Percentiles rank a stretch among this genome's conserved stretches.
These are phyloP conservation scores for Dactylellina cionopaga DNA, from an alignment of 2,329 filamentous ascomycete species.

Conservation along the genomic window DNA sequence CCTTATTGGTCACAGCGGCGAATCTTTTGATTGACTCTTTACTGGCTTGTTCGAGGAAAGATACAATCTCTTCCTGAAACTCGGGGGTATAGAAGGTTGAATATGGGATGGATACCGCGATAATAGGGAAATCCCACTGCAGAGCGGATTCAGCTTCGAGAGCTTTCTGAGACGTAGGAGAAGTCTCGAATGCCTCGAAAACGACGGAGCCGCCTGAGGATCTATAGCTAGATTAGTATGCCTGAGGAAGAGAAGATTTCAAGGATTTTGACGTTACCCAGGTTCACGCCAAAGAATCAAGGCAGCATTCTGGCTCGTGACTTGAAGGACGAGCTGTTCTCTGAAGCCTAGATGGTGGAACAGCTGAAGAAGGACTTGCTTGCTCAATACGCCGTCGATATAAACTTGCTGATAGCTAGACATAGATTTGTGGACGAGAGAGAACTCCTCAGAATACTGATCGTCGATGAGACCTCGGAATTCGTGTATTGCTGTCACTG, in stretches of 20 bases:
- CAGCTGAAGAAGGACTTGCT: constrained; percentile 55
- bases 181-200: constrained; percentile 72
- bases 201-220: constrained; percentile 58
- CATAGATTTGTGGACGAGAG: constrained; percentile 49
- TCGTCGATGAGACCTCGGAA: constrained; percentile 49
- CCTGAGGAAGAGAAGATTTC: too few relatives aligned
- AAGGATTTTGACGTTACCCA: constrained; percentile 56
- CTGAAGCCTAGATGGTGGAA: constrained; percentile 57
- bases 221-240: too few relatives aligned
- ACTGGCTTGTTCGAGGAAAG: constrained; percentile 69
- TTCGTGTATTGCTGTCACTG: constrained; percentile 55
- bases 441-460: constrained; percentile 51
- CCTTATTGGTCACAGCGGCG: constrained; percentile 67
- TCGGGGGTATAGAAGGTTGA: constrained; percentile 59
- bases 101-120: constrained; percentile 64
- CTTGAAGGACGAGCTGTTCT: constrained; percentile 62
- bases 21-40: constrained; percentile 67
- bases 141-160: constrained; percentile 67
- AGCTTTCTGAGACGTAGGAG: constrained; percentile 66
- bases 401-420: constrained; percentile 51
- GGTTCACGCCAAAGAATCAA: constrained; percentile 61
- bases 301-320: constrained; percentile 66
- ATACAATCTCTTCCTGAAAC: constrained; percentile 65
- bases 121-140: constrained; percentile 70
- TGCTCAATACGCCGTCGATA: constrained; percentile 53